phyloP scores from a whole-genome alignment of 2,329 filamentous ascomycete genomes.

The Botrytis sinoallii region DNA sequence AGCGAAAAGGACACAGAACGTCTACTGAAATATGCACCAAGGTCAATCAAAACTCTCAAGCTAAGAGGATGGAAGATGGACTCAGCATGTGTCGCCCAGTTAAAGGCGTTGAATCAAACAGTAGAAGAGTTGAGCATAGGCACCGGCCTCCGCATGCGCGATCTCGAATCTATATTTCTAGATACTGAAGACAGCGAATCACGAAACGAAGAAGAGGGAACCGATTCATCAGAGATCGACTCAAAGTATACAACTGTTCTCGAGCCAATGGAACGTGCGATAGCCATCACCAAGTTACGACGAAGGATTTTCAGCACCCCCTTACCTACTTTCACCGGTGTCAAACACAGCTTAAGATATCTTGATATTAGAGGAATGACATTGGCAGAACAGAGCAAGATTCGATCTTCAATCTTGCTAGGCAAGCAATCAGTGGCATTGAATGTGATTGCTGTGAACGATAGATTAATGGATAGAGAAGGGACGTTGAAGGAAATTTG shows the following conservation, averaged over 20 bases:
- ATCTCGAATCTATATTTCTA: conserved; percentile 26
- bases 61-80: conserved; percentile 16
- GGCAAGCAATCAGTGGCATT: conserved; percentile 22
- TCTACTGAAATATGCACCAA: conserved; percentile 2
- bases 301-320: conserved; percentile 19
- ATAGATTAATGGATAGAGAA: conserved; percentile 16
- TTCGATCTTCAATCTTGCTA: conserved; percentile 23
- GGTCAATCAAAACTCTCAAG: conserved; percentile 11
- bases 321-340: background rate
- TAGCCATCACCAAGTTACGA: conserved; percentile 26
- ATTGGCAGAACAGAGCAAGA: conserved; percentile 23
- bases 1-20: conserved; percentile 7
- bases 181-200: background rate
- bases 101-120: background rate
- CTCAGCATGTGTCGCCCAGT: background rate
- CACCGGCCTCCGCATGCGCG: conserved; percentile 18
- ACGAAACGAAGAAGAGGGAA: conserved; percentile 1
- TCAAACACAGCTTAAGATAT: conserved; percentile 15
- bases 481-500: conserved; percentile 16
- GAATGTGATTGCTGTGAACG: conserved; percentile 22
- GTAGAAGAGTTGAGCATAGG: conserved; percentile 21
- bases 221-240: conserved; percentile 5
- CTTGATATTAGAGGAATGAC: conserved; percentile 23
- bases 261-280: conserved; percentile 23
- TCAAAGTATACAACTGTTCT: conserved; percentile 20